Evolutionary conservation across 2,329 filamentous ascomycete genomes (phyloP).

Genomic region (Aspergillus spinulosporus): DNA sequence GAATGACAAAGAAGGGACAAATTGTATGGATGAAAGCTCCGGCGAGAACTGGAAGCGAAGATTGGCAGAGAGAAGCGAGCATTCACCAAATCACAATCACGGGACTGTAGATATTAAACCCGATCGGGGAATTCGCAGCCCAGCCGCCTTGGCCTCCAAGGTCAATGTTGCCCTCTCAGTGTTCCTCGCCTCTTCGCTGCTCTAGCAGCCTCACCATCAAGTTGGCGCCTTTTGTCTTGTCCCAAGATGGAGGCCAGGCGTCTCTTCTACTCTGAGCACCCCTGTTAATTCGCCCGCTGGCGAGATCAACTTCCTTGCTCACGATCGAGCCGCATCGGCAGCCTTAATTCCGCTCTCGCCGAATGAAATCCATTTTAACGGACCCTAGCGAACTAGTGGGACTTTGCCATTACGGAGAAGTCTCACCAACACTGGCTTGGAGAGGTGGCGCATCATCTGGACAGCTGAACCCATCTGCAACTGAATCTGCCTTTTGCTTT

Average conservation of each 20-base stretch:
- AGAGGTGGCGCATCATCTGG: slow-evolving; percentile 24
- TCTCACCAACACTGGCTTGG: slow-evolving; percentile 17
- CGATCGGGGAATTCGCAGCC: background rate
- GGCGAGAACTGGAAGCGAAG: background rate
- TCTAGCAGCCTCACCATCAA: background rate
- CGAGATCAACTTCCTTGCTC: slow-evolving; percentile 11
- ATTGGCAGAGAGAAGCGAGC: background rate
- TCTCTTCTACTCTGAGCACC: background rate
- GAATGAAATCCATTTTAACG: slow-evolving; percentile 14
- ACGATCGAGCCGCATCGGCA: slow-evolving; percentile 18
- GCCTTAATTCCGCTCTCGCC: slow-evolving; percentile 13
- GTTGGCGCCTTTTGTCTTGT: background rate
- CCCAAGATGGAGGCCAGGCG: background rate
- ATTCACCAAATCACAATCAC: background rate
- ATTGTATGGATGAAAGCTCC: background rate
- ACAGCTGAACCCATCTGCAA: slow-evolving; percentile 26
- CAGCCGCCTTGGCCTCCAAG: too few relatives aligned
- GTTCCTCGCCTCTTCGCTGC: background rate
- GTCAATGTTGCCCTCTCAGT: background rate
- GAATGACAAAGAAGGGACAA: background rate
- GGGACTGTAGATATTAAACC: slow-evolving; percentile 1
- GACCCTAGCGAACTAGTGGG: slow-evolving; percentile 25
- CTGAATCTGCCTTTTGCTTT: slow-evolving; percentile 20
- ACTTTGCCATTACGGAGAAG: slow-evolving; percentile 16
- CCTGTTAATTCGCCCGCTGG: slow-evolving; percentile 1